Evolutionary conservation across 2,329 filamentous ascomycete genomes (phyloP).

Genomic region (Sporothrix schenckii): DNA sequence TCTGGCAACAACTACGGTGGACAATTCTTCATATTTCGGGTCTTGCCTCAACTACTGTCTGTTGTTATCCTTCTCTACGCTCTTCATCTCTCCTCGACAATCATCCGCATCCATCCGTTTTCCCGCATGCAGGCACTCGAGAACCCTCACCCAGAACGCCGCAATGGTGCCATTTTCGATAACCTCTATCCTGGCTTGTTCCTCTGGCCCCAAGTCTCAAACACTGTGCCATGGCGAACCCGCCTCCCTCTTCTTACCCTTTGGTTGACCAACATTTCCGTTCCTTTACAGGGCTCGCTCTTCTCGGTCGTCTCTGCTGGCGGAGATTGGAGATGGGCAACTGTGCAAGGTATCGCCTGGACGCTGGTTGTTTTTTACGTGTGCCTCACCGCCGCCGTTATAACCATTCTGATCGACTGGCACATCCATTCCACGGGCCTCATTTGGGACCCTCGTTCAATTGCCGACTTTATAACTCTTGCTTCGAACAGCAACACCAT

Average conservation of each 20-base stretch:
- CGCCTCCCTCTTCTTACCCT: conserved; percentile 68
- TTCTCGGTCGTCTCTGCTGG: conserved; percentile 67
- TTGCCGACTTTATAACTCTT: conserved; percentile 79
- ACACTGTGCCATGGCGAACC: conserved; percentile 65
- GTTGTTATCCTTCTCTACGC: conserved; percentile 74
- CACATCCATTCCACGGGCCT: conserved; percentile 69
- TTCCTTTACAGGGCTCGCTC: conserved; percentile 77
- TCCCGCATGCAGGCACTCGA: conserved; percentile 66
- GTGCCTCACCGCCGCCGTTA: conserved; percentile 61
- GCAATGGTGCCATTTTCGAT: conserved; percentile 68
- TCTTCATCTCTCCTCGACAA: conserved; percentile 71
- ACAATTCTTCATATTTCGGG: conserved; percentile 83
- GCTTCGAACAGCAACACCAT: conserved; percentile 80
- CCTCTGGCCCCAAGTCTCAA: conserved; percentile 57
- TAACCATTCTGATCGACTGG: conserved; percentile 67
- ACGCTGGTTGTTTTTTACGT: conserved; percentile 73
- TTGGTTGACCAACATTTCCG: conserved; percentile 77
- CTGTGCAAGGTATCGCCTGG: conserved; percentile 79
- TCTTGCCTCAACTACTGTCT: conserved; percentile 78
- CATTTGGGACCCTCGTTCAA: conserved; percentile 79
- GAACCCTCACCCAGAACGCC: conserved; percentile 56
- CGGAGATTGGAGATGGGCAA: conserved; percentile 72
- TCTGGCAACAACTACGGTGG: conserved; percentile 66
- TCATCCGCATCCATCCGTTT: conserved; percentile 79
- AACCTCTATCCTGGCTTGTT: conserved; percentile 71